Conservation (phyloP, 495 filamentous ascomycete species). For the Cryomyces minteri region DNA sequence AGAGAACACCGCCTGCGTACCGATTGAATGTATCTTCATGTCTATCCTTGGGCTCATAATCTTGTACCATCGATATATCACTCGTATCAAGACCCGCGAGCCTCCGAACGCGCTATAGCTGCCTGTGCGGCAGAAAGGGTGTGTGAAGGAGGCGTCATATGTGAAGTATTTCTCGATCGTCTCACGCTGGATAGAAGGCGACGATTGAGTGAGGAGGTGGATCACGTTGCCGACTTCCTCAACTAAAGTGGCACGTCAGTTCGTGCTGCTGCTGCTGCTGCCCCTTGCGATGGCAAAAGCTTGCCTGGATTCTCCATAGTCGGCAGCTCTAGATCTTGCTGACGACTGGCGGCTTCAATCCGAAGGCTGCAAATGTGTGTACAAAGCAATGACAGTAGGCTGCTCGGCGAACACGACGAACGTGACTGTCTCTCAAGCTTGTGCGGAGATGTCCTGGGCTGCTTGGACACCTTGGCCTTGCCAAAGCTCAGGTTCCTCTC, state of each 20-base stretch:
- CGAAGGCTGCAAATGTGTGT: too few relatives aligned
- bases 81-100: slow-evolving; percentile 41
- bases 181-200: slow-evolving; percentile 39
- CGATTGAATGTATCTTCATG: slow-evolving; percentile 46
- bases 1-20: slow-evolving; percentile 25
- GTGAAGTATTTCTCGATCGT: slow-evolving; percentile 54
- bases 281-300: background rate
- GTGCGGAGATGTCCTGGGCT: too few relatives aligned
- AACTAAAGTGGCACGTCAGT: slow-evolving; percentile 10
- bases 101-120: slow-evolving; percentile 34
- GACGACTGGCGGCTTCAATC: too few relatives aligned
- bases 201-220: slow-evolving; percentile 41
- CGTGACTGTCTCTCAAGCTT: too few relatives aligned
- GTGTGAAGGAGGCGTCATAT: slow-evolving; percentile 47
- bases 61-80: slow-evolving; percentile 76
- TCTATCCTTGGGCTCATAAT: slow-evolving; percentile 60
- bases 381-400: too few relatives aligned
- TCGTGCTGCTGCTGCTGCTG: background rate
- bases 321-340: too few relatives aligned
- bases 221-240: slow-evolving; percentile 44
- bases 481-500: too few relatives aligned
- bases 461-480: too few relatives aligned
- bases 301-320: background rate
- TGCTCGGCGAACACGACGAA: too few relatives aligned
- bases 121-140: slow-evolving; percentile 64